A percentile compares a stretch with the other conserved stretches of the same genome.
These are phyloP conservation scores for Sporothrix protearum DNA, from an alignment of 2,329 filamentous ascomycete genomes.

Conservation along the genomic window DNA sequence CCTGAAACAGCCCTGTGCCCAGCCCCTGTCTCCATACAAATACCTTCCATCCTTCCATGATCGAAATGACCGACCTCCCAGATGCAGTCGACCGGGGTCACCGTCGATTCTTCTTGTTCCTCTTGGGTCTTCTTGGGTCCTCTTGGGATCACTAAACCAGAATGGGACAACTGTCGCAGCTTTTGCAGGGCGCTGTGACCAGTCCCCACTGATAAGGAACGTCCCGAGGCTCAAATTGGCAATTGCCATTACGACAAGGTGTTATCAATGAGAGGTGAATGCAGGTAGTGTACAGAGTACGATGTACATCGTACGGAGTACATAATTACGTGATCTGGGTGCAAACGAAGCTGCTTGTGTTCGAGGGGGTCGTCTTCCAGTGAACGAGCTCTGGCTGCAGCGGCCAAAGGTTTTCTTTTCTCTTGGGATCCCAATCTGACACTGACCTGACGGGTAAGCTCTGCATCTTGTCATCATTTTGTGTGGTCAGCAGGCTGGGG, in stretches of 20 bases:
- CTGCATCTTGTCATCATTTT: too few relatives aligned
- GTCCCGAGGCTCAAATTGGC: background rate
- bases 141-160: background rate
- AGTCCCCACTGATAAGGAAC: constrained; percentile 2
- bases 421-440: too few relatives aligned
- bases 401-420: too few relatives aligned
- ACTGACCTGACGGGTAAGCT: too few relatives aligned
- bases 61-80: background rate
- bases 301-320: too few relatives aligned
- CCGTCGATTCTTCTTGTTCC: background rate
- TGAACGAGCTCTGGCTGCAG: too few relatives aligned
- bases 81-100: background rate
- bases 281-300: too few relatives aligned
- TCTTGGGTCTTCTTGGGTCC: too few relatives aligned
- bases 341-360: too few relatives aligned
- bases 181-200: background rate
- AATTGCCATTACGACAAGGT: background rate
- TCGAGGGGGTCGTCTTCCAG: too few relatives aligned
- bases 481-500: too few relatives aligned
- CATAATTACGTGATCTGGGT: too few relatives aligned
- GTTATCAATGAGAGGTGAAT: background rate
- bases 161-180: background rate
- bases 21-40: background rate
- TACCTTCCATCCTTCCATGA: background rate
- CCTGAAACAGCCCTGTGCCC: background rate